Evolutionary conservation across 2,329 filamentous ascomycete genomes (phyloP), one percentile per base, ranked within the genome.

Genomic region (Cladophialophora psammophila): DNA sequence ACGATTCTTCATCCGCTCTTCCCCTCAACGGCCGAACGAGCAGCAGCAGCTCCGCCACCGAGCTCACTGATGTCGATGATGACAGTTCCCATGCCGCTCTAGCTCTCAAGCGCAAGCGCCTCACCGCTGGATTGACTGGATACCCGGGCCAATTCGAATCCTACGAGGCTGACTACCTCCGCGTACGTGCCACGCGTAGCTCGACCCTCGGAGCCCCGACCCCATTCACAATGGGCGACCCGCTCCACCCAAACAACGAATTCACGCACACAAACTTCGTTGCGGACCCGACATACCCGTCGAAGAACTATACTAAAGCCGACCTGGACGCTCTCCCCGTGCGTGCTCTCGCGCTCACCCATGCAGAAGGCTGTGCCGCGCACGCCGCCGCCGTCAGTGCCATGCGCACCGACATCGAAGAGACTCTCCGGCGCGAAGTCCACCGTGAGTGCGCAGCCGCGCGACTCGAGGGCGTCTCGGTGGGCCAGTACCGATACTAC

Each of bases 401-500:
- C 56, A 31, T 65, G n/a, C 63, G 70, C 48, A 54, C 66, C 10
- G 20, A 35, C 2, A 48, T 60, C 13, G 60, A 69, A 35, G 70
- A 69, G 13, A 42, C 53, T 34, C 63, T 72, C 7, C 69, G 71
- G 31, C 67, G 64, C 18, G 66, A 70, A 38, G 55, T 65, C n/a
- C 68, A 71, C 32, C 64, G 58, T 26, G 72, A 73, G 60, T 71
- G 69, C 56, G 59, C 69, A 18, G 18, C 45, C 9, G 72, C 72
- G 10, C 60, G 72, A 8, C 67, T 73, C 35, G 66, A 71, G 38
- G 71, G 72, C 35, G 66, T 68, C 20, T 50, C 61, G 31, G 71
- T 69, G 32, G 72, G 72, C 57, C 56, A 70, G 31, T 72, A 69
- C 50, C 66, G 72, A 20, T 73, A 72, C 62, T 69, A 68, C 54